Base-by-base conservation (phyloP, 1,284 basidiomycete genomes). In the Cutaneotrichosporon sp. region DNA sequence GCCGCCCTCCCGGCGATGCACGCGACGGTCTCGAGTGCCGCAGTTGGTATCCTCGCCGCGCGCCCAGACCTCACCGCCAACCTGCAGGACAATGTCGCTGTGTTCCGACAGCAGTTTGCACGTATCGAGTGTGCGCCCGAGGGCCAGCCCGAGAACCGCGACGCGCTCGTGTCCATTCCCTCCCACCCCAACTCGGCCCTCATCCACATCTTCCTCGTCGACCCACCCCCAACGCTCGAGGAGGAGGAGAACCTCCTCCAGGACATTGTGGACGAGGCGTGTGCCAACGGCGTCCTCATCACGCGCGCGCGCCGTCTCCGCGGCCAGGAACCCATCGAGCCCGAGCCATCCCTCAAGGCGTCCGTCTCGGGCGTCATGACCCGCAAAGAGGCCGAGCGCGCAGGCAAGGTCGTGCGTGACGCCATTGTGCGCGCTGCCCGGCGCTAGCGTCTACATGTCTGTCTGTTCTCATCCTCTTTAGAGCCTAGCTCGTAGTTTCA, bases 1-100 rank as follows among this genome's bases (percentile, higher is more conserved):
- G 96, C 96, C 9, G 86, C 94, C 1, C 84, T 96, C 76, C 96
- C 96, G 0, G 84, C 91, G 1, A 80, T 96, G 49, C 83, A 97
- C 46, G 86, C 90, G 14, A 90, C 90, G 7, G 85, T 87, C 56
- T 88, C 85, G 1, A 90, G 88, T 1, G 85, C 90, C 64, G 88
- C 85, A 9, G 88, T 97, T 68, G 81, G 82, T 60, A 82, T 88
- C 60, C 79, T 97, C 54, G 81, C 81, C 41, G 80, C 80, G 51
- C 82, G 84, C 3, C 90, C 91, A 0, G 84, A 84, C 3, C 80
- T 90, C 55, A 80, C 94, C 60, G 76, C 79, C 26, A 77, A 80
- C 3, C 83, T 97, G 1, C 88, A 88, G 60, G 85, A 90, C 52
- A 97, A 97, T 73, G 77, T 89, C 41, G 80, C 81, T 36, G 79